Percentiles rank a stretch among this genome's conserved stretches.
Evolutionary conservation across 2,329 filamentous ascomycete species (phyloP).

Genomic region (Rutstroemia sp.): DNA sequence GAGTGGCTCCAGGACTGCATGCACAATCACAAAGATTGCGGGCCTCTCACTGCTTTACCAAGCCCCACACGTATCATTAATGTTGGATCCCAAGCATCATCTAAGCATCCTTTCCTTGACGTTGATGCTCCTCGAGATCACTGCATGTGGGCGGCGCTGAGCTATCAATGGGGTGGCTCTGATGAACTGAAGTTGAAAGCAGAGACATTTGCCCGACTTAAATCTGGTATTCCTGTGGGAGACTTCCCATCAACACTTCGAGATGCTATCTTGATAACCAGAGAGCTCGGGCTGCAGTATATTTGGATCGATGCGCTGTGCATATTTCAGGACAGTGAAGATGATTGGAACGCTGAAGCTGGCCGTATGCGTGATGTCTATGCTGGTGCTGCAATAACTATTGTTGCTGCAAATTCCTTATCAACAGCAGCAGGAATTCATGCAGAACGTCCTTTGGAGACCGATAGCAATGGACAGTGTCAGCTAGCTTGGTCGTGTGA

Average conservation of each 20-base stretch:
- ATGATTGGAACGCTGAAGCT: slow-evolving; percentile 3
- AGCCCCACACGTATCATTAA: slow-evolving; percentile 6
- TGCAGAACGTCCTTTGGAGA: background rate
- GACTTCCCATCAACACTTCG: slow-evolving; percentile 1
- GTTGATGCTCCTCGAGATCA: background rate
- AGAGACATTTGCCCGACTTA: background rate
- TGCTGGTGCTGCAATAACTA: background rate
- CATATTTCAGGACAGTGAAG: slow-evolving; percentile 5
- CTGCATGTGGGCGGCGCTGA: slow-evolving; percentile 1
- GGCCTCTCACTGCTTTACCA: background rate
- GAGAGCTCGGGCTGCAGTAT: background rate
- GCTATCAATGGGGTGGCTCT: slow-evolving; percentile 4
- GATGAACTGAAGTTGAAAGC: background rate
- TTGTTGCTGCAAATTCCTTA: slow-evolving; percentile 2
- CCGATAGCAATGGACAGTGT: background rate
- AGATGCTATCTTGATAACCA: background rate
- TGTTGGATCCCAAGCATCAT: background rate
- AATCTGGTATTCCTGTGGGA: background rate
- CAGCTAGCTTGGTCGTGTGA: background rate
- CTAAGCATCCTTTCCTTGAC: background rate
- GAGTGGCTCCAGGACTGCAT: slow-evolving; percentile 4
- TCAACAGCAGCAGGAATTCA: slow-evolving; percentile 6
- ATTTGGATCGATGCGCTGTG: slow-evolving; percentile 9
- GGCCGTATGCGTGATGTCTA: slow-evolving; percentile 6
- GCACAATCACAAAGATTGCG: slow-evolving; percentile 3